Conservation (phyloP, 2,329 filamentous ascomycete species). For the Catunica adiposa region DNA sequence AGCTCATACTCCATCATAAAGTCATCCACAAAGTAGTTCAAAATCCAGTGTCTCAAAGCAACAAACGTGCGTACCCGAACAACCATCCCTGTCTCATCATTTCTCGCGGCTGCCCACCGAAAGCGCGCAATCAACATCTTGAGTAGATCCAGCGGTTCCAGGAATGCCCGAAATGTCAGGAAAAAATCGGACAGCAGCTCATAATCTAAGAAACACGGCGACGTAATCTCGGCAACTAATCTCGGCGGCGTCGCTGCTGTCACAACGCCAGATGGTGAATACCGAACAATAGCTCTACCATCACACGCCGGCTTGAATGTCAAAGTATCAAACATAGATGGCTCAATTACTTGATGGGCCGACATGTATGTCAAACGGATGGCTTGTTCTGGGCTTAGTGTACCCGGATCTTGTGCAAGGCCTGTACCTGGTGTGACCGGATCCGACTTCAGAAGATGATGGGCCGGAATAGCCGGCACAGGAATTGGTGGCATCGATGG, state of each 20-base stretch:
- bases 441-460: slow-evolving; percentile 16
- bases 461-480: not conserved
- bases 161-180: slow-evolving; percentile 77
- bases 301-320: slow-evolving; percentile 66
- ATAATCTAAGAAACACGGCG: slow-evolving; percentile 88
- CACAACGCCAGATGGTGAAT: slow-evolving; percentile 56
- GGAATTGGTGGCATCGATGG: slow-evolving; percentile 3
- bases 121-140: slow-evolving; percentile 72
- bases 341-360: slow-evolving; percentile 39
- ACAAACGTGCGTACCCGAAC: slow-evolving; percentile 95
- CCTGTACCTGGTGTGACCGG: slow-evolving; percentile 21
- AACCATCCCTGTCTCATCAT: slow-evolving; percentile 74
- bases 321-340: slow-evolving; percentile 67
- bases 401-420: not conserved
- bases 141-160: slow-evolving; percentile 60
- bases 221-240: slow-evolving; percentile 90
- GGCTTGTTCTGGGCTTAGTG: slow-evolving; percentile 11
- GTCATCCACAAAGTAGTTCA: slow-evolving; percentile 95
- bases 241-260: slow-evolving; percentile 79
- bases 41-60: slow-evolving; percentile 85
- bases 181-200: slow-evolving; percentile 97
- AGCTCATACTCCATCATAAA: slow-evolving; percentile 64
- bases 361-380: slow-evolving; percentile 33
- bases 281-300: slow-evolving; percentile 66
- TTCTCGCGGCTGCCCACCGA: slow-evolving; percentile 66